Evolutionary conservation across 2,329 filamentous ascomycete genomes (phyloP).

Genomic region (Fusarium nygamai): DNA sequence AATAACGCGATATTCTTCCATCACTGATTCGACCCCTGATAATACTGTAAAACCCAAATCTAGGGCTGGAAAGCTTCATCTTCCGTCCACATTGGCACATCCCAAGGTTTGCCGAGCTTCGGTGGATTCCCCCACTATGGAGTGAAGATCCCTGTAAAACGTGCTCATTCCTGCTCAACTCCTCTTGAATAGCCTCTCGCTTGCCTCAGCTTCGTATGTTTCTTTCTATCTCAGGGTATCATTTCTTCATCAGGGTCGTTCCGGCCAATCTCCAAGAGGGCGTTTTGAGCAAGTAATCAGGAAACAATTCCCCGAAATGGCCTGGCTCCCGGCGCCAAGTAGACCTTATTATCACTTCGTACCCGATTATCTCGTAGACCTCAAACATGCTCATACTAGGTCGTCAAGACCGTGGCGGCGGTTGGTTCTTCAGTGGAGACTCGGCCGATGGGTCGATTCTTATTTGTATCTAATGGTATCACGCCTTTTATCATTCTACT

Average conservation of each 20-base stretch:
- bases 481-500: constrained; percentile 15
- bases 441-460: constrained; percentile 21
- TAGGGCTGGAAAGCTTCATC: constrained; percentile 2
- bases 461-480: constrained; percentile 41
- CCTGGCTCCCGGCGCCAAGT: constrained; percentile 35
- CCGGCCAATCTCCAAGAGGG: constrained; percentile 10
- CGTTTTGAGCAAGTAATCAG: constrained; percentile 38
- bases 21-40: background rate
- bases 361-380: constrained; percentile 3
- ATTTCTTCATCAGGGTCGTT: constrained; percentile 19
- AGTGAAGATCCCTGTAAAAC: constrained; percentile 43
- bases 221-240: background rate
- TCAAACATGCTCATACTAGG: constrained; percentile 31
- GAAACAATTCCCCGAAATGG: constrained; percentile 34
- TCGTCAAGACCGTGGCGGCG: background rate
- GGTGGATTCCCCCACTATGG: constrained; percentile 15
- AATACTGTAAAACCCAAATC: background rate
- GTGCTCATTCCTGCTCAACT: constrained; percentile 52
- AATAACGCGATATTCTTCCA: constrained; percentile 14
- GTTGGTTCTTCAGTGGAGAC: constrained; percentile 23
- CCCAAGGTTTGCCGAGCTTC: constrained; percentile 15
- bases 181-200: background rate
- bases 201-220: constrained; percentile 1
- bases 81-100: background rate
- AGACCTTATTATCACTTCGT: constrained; percentile 2